Conservation (phyloP, 1,139 yeast genomes). For the Entelexis paramagnoliae region DNA sequence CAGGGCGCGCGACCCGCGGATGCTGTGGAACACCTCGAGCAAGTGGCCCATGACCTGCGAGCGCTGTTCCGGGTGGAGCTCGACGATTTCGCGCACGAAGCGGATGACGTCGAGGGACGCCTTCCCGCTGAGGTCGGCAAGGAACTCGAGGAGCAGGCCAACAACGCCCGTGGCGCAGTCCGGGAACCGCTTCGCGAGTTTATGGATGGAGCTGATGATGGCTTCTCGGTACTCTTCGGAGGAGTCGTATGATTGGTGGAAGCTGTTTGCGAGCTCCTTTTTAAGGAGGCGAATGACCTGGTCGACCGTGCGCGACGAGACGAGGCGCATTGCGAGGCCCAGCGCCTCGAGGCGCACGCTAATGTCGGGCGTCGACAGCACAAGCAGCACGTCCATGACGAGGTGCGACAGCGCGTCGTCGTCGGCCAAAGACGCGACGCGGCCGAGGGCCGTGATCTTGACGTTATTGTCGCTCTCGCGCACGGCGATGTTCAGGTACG, state of each 20-base stretch:
- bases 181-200: slow-evolving; percentile 75
- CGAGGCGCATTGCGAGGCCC: slow-evolving; percentile 67
- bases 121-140: slow-evolving; percentile 57
- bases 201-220: slow-evolving; percentile 78
- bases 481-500: slow-evolving; percentile 78
- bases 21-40: slow-evolving; percentile 50
- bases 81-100: slow-evolving; percentile 88
- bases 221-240: slow-evolving; percentile 79
- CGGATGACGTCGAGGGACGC: slow-evolving; percentile 86
- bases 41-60: slow-evolving; percentile 55
- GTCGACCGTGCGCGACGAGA: slow-evolving; percentile 82
- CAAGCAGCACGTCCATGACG: slow-evolving; percentile 76
- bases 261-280: slow-evolving; percentile 75
- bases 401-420: slow-evolving; percentile 83
- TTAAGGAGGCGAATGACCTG: slow-evolving; percentile 85
- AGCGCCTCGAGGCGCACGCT: slow-evolving; percentile 86
- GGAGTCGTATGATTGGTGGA: slow-evolving; percentile 53
- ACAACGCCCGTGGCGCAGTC: slow-evolving; percentile 91
- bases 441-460: slow-evolving; percentile 80
- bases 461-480: slow-evolving; percentile 91
- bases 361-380: slow-evolving; percentile 75
- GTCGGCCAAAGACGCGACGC: slow-evolving; percentile 69
- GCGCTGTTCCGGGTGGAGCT: slow-evolving; percentile 77
- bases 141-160: slow-evolving; percentile 74
- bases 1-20: slow-evolving; percentile 81